phyloP scores from a whole-genome alignment of 2,329 filamentous ascomycete genomes.

The Ceratocystis cacaofunesta region DNA sequence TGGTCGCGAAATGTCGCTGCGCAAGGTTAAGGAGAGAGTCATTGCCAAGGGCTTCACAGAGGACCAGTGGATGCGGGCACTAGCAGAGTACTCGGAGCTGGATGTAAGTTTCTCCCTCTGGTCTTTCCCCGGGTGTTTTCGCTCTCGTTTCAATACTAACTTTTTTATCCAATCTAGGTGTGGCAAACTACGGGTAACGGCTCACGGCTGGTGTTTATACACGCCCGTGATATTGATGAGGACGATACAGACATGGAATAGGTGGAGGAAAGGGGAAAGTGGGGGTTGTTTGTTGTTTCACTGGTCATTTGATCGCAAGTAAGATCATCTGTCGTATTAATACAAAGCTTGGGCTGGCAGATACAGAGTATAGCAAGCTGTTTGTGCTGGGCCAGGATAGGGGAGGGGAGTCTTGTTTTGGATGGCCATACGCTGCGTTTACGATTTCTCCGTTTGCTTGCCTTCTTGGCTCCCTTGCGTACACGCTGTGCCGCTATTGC shows the following conservation, averaged over 20 bases:
- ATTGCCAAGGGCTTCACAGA: slow-evolving; percentile 93
- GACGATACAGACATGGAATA: slow-evolving; percentile 33
- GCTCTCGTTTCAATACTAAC: slow-evolving; percentile 26
- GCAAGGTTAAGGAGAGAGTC: slow-evolving; percentile 78
- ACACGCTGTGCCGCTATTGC: neutral
- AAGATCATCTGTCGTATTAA: neutral
- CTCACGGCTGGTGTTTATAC: slow-evolving; percentile 56
- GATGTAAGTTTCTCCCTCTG: slow-evolving; percentile 54
- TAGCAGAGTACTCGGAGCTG: slow-evolving; percentile 77
- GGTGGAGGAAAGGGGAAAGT: neutral
- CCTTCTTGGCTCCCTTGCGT: neutral
- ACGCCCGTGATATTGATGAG: slow-evolving; percentile 34
- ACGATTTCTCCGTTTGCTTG: neutral
- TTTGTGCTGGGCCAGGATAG: neutral
- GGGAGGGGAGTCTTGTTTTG: slow-evolving; percentile 2
- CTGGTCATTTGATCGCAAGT: neutral
- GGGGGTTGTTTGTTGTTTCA: neutral
- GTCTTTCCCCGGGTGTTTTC: neutral
- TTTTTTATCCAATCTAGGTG: slow-evolving; percentile 35
- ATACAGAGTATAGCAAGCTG: neutral
- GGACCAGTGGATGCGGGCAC: slow-evolving; percentile 72
- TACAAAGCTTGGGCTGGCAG: neutral
- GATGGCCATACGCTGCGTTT: slow-evolving; percentile 9
- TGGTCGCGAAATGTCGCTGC: slow-evolving; percentile 62
- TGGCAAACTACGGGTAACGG: slow-evolving; percentile 66